phyloP scores from a whole-genome alignment of 73 alveolate species.

The Paramecium caudatum region DNA sequence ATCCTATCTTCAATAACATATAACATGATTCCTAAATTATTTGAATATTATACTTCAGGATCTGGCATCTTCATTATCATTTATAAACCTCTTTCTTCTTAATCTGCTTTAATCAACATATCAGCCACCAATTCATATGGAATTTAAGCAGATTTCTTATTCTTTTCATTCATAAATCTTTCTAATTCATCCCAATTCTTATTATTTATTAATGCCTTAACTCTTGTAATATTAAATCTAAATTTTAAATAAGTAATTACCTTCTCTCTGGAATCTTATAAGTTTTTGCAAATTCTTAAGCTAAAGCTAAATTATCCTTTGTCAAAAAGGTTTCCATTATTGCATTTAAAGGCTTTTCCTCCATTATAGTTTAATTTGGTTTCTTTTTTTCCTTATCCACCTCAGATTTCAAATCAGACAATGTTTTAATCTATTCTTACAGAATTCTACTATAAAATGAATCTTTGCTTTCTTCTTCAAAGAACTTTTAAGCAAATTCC shows the following conservation, averaged over 20 bases:
- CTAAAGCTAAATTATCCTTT: constrained; percentile 1
- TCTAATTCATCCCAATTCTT: constrained; percentile 65
- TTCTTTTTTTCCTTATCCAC: constrained; percentile 57
- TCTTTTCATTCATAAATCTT: constrained; percentile 62
- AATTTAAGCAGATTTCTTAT: constrained; percentile 48
- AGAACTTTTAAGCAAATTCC: constrained; percentile 49
- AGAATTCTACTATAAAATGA: constrained; percentile 51
- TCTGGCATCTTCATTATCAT: constrained; percentile 75
- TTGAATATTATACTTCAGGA: constrained; percentile 55
- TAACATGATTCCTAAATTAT: constrained; percentile 51
- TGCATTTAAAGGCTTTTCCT: constrained; percentile 52
- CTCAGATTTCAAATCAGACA: constrained; percentile 38
- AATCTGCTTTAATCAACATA: constrained; percentile 68
- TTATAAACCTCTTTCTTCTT: constrained; percentile 65
- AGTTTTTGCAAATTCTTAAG: constrained; percentile 48
- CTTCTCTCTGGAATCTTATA: constrained; percentile 70
- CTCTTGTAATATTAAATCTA: constrained; percentile 66
- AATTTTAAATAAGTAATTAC: background rate
- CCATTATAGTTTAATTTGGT: background rate
- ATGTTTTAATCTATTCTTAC: constrained; percentile 33
- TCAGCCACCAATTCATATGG: constrained; percentile 77
- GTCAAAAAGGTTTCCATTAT: constrained; percentile 47
- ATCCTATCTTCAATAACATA: constrained; percentile 51
- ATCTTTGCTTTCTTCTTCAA: constrained; percentile 64
- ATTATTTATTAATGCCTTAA: constrained; percentile 35